phyloP scores from a whole-genome alignment of 495 filamentous ascomycete genomes.

The Neurospora sp. region DNA sequence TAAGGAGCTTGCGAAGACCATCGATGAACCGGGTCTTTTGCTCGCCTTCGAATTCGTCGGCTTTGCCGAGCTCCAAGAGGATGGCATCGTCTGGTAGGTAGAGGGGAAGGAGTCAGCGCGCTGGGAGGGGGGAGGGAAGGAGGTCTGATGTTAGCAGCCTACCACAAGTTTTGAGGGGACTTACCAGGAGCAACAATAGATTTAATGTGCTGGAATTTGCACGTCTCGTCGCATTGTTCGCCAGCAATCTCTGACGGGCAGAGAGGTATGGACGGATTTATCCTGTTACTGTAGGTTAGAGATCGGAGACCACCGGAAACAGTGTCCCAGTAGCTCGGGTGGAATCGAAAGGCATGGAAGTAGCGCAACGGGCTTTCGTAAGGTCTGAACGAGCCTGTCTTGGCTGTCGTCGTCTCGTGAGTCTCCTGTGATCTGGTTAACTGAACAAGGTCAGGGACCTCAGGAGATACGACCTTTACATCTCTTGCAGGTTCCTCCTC shows the following conservation, averaged over 20 bases:
- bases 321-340: constrained; percentile 58
- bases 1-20: constrained; percentile 67
- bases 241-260: constrained; percentile 66
- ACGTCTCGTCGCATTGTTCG: constrained; percentile 70
- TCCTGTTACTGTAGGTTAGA: constrained; percentile 83
- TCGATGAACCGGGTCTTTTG: constrained; percentile 61
- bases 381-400: constrained; percentile 42
- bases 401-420: background rate
- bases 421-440: constrained; percentile 13
- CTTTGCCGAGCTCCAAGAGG: constrained; percentile 68
- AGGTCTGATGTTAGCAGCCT: constrained; percentile 24
- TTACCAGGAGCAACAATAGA: constrained; percentile 72
- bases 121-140: constrained; percentile 19
- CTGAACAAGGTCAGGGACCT: background rate
- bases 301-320: constrained; percentile 74
- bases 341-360: constrained; percentile 84
- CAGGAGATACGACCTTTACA: constrained; percentile 24
- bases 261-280: constrained; percentile 60
- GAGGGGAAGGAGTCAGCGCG: constrained; percentile 49
- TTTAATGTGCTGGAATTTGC: constrained; percentile 68
- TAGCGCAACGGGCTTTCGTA: constrained; percentile 74
- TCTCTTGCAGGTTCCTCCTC: constrained; percentile 19
- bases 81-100: constrained; percentile 70
- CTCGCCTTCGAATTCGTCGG: constrained; percentile 60
- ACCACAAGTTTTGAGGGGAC: constrained; percentile 29